These are phyloP conservation scores for Rhizopogon rudus DNA, from an alignment of 768 basidiomycete species.

Conservation along the genomic window DNA sequence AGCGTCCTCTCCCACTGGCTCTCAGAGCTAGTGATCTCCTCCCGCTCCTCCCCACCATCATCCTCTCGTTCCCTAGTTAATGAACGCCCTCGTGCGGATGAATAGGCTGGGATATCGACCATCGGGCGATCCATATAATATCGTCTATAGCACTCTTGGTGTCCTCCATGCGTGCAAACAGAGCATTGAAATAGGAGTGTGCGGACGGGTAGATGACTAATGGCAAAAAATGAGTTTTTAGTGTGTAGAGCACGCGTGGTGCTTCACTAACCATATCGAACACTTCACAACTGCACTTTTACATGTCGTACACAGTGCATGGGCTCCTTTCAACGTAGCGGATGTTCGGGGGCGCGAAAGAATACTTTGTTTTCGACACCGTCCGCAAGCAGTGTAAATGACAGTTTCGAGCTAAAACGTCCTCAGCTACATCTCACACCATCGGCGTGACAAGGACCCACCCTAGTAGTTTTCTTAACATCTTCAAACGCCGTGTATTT, in stretches of 20 bases:
- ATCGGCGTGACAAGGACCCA: conserved; percentile 23
- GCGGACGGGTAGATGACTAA: conserved; percentile 73
- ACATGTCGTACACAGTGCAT: conserved; percentile 57
- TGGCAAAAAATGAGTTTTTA: conserved; percentile 5
- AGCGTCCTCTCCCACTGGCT: conserved; percentile 8
- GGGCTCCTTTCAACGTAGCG: conserved; percentile 32
- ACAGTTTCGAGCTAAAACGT: conserved; percentile 59
- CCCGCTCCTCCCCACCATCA: conserved; percentile 9
- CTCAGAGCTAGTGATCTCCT: conserved; percentile 3
- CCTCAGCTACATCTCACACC: not conserved
- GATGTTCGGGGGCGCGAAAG: conserved; percentile 31
- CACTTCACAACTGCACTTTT: conserved; percentile 45
- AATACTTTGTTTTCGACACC: conserved; percentile 58
- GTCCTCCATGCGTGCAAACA: conserved; percentile 76
- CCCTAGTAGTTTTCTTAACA: conserved; percentile 49
- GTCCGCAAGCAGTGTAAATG: conserved; percentile 65
- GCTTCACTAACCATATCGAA: conserved; percentile 62
- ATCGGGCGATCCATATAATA: conserved; percentile 61
- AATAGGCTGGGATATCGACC: conserved; percentile 33
- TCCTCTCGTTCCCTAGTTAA: conserved; percentile 14
- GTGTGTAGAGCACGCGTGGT: not conserved
- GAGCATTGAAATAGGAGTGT: conserved; percentile 69
- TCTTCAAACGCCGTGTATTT: conserved; percentile 53
- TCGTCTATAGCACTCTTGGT: conserved; percentile 68
- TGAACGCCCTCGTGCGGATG: conserved; percentile 16